These are phyloP conservation scores for Chaetomiaceae sp. DNA, from an alignment of 2,329 filamentous ascomycete species.

Conservation along the genomic window DNA sequence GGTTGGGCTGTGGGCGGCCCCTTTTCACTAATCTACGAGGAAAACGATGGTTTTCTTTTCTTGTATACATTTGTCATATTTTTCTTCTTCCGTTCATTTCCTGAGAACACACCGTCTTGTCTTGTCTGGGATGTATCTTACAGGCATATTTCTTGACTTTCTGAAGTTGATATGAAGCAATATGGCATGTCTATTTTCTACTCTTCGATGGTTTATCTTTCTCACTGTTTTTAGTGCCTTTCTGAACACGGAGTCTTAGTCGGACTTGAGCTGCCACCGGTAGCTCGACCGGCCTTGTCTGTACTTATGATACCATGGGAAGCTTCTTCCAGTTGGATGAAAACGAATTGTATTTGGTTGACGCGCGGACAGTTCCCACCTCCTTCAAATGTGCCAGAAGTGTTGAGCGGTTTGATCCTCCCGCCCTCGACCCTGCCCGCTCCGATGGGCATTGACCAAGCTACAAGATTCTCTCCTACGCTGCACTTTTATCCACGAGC, in stretches of 20 bases:
- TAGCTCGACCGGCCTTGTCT: neutral
- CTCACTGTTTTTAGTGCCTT: neutral
- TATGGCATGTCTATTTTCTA: neutral
- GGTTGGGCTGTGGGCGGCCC: neutral
- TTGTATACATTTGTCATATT: neutral
- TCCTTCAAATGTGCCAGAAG: no score
- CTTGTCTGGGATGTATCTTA: neutral
- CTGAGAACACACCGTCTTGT: neutral
- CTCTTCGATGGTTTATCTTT: neutral
- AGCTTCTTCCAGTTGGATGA: neutral
- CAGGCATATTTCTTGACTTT: neutral
- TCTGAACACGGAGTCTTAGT: neutral
- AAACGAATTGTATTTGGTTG: no score
- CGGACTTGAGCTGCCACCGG: neutral
- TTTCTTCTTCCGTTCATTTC: neutral
- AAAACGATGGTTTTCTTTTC: neutral
- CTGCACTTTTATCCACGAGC: no score
- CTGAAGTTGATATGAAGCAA: neutral
- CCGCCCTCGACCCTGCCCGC: no score
- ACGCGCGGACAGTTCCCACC: no score
- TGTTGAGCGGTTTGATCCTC: no score
- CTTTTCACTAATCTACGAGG: no score
- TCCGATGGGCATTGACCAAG: no score
- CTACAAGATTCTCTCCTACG: no score
- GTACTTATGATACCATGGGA: constrained; percentile 2